phyloP scores from a whole-genome alignment of 495 filamentous ascomycete species.

The Niebla homalea region DNA sequence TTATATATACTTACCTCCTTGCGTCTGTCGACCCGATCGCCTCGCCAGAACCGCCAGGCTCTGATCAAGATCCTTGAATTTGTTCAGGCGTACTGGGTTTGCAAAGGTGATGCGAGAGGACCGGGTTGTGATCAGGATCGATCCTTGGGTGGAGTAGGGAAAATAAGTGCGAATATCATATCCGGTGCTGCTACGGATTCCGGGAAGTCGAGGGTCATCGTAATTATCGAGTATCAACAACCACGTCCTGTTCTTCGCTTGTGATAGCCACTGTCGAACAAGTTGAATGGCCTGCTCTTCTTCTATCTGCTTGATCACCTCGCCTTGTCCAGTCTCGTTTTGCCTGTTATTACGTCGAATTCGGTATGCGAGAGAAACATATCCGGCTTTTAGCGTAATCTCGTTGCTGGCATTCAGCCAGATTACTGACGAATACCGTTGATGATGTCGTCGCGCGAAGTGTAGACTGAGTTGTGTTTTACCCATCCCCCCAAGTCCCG shows the following conservation, averaged over 20 bases:
- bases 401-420: constrained; percentile 7
- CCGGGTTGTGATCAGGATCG: constrained; percentile 30
- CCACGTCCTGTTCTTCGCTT: constrained; percentile 19
- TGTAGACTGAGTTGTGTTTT: constrained; percentile 4
- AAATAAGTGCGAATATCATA: constrained; percentile 26
- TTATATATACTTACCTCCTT: constrained; percentile 8
- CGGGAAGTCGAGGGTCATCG: constrained; percentile 16
- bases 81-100: constrained; percentile 17
- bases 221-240: constrained; percentile 23
- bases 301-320: constrained; percentile 12
- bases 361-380: constrained; percentile 1
- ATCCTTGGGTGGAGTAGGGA: constrained; percentile 23
- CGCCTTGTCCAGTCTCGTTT: too few species aligned
- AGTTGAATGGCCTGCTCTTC: too few species aligned
- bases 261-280: constrained; percentile 25
- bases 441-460: not conserved
- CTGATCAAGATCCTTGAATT: constrained; percentile 21
- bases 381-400: constrained; percentile 1
- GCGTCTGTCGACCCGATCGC: constrained; percentile 18
- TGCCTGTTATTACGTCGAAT: too few species aligned
- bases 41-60: constrained; percentile 25
- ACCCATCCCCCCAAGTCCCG: constrained; percentile 6
- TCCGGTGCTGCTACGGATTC: constrained; percentile 9
- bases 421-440: constrained; percentile 2
- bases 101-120: constrained; percentile 21